Percentiles rank a stretch among this genome's conserved stretches.
These are phyloP conservation scores for Copromyces sp. DNA, from an alignment of 495 filamentous ascomycete species.

Conservation along the genomic window DNA sequence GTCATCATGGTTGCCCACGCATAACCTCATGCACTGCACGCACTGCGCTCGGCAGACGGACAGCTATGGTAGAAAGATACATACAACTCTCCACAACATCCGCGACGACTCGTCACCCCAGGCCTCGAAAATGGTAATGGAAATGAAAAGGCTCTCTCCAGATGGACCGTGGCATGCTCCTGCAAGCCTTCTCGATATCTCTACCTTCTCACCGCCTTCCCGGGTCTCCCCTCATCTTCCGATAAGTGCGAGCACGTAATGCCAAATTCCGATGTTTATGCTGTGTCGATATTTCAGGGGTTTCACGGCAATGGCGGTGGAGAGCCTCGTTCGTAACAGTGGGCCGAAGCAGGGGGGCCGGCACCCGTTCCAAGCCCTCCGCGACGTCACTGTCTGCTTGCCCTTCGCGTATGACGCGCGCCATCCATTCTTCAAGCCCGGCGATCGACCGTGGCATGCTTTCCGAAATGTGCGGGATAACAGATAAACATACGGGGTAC, in stretches of 20 bases:
- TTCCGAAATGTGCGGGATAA: not conserved
- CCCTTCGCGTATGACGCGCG: not conserved
- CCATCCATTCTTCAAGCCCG: not conserved
- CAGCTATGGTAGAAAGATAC: not conserved
- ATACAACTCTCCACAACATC: not conserved
- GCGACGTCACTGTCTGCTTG: not conserved
- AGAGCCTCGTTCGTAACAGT: slow-evolving; percentile 9
- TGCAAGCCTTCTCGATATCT: not conserved
- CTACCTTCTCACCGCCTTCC: not conserved
- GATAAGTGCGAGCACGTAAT: not conserved
- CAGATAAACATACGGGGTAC: not conserved
- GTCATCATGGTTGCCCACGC: not conserved
- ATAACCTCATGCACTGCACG: not conserved
- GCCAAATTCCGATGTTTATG: not conserved
- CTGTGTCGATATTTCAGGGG: not conserved
- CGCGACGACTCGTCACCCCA: not conserved
- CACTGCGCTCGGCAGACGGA: not conserved
- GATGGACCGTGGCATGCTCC: not conserved
- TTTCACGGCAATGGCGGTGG: slow-evolving; percentile 7
- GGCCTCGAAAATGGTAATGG: not conserved
- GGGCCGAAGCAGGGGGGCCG: not conserved
- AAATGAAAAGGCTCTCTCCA: not conserved
- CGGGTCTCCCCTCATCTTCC: not conserved
- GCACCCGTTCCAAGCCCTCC: not conserved
- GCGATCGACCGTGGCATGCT: not conserved